These are phyloP conservation scores for Dryas integrifolia DNA, from an alignment of 331 rosid genomes.

Conservation along the genomic window DNA sequence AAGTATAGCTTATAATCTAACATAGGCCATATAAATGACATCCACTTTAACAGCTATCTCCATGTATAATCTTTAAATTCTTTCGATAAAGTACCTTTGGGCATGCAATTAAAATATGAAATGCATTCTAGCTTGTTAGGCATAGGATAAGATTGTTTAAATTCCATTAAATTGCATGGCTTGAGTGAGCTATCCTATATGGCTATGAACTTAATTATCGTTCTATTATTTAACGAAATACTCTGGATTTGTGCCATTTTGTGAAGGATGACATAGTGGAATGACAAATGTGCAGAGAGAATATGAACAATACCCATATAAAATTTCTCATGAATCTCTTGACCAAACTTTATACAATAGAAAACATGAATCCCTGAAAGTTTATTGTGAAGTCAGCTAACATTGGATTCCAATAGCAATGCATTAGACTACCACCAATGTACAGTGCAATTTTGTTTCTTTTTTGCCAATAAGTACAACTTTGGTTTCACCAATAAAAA, in stretches of 20 bases:
- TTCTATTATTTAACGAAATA: no score
- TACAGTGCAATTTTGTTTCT: neutral
- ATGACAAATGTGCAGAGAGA: slow-evolving; percentile 4
- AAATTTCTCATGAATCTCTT: slow-evolving; percentile 7
- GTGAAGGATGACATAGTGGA: slow-evolving; percentile 1
- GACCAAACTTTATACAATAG: neutral
- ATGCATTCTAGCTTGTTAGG: neutral
- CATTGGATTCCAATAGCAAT: neutral
- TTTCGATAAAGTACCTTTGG: neutral
- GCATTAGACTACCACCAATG: neutral
- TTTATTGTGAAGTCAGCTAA: neutral
- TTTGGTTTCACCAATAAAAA: no score
- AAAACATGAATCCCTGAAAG: neutral
- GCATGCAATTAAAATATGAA: slow-evolving; percentile 5
- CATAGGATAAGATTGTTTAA: slow-evolving; percentile 1
- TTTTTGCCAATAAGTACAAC: no score
- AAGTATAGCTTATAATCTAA: no score
- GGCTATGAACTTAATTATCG: neutral
- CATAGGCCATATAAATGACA: neutral
- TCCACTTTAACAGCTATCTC: neutral
- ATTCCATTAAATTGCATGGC: neutral
- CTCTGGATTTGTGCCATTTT: neutral
- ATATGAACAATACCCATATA: neutral
- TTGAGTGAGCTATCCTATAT: neutral
- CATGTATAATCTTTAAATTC: no score